phyloP scores from a whole-genome alignment of 305 asterid species.

The Withania somnifera region DNA sequence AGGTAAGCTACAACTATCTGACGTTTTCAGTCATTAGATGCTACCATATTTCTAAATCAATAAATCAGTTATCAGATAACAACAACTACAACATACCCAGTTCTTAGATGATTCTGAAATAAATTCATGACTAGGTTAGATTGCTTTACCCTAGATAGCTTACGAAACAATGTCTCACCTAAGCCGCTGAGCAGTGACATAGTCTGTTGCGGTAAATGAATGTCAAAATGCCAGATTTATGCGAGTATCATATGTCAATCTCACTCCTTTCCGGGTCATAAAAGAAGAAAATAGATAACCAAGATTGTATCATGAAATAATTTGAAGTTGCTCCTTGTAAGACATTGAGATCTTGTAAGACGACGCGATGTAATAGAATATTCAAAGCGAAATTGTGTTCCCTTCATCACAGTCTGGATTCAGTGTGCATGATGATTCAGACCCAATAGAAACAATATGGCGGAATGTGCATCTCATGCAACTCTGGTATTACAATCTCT shows the following conservation, averaged over 20 bases:
- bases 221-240: constrained; percentile 66
- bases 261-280: constrained; percentile 35
- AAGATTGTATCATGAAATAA: constrained; percentile 3
- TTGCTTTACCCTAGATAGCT: neutral
- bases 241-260: constrained; percentile 52
- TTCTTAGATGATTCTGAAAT: neutral
- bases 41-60: neutral
- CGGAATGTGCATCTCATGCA: constrained; percentile 82
- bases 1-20: neutral
- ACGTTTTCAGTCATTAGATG: neutral
- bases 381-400: constrained; percentile 27
- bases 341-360: neutral
- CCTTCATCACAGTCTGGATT: constrained; percentile 76
- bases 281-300: constrained; percentile 1
- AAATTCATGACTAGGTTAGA: neutral
- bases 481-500: constrained; percentile 87
- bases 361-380: constrained; percentile 4
- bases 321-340: neutral
- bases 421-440: constrained; percentile 58
- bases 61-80: neutral
- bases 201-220: constrained; percentile 65
- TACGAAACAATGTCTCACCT: constrained; percentile 27
- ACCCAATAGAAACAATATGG: constrained; percentile 76
- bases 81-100: neutral
- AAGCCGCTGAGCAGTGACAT: constrained; percentile 80